A percentile compares a stretch with the other conserved stretches of the same genome.
These are phyloP conservation scores for Sporisorium iseilematis-ciliati DNA, from an alignment of 1,284 basidiomycete genomes.

Conservation along the genomic window DNA sequence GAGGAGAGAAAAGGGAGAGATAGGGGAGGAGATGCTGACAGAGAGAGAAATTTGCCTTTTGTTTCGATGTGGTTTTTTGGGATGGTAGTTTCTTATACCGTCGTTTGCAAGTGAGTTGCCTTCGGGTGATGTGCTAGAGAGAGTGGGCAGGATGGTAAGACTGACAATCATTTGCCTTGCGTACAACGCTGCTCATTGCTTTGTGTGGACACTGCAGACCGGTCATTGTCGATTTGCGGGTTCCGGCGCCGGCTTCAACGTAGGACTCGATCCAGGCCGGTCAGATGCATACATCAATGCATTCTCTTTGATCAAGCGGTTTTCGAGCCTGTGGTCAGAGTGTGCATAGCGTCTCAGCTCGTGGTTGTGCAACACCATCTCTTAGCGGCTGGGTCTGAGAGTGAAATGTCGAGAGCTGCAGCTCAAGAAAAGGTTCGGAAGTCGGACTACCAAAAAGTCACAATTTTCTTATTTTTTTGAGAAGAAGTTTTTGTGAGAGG, in stretches of 20 bases:
- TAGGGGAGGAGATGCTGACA: background rate
- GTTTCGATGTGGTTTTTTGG: too few species aligned
- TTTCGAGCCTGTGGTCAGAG: background rate
- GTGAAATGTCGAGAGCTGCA: constrained; percentile 5
- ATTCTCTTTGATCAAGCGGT: background rate
- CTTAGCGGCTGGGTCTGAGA: background rate
- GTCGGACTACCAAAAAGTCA: constrained; percentile 14
- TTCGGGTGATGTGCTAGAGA: background rate
- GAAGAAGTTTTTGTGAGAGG: constrained; percentile 30
- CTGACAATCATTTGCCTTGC: constrained; percentile 11
- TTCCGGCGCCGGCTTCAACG: constrained; percentile 5
- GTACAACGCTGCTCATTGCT: background rate
- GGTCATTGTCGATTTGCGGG: constrained; percentile 36
- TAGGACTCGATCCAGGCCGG: background rate
- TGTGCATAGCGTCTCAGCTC: background rate
- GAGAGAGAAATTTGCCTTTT: too few species aligned
- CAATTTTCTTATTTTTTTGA: constrained; percentile 1
- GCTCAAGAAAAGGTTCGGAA: constrained; percentile 17
- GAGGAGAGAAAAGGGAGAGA: background rate
- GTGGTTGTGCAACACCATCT: background rate
- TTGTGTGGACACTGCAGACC: constrained; percentile 12
- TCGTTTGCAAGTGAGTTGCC: constrained; percentile 35
- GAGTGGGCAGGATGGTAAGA: background rate
- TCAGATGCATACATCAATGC: background rate
- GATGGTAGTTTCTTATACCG: constrained; percentile 27